phyloP scores from a whole-genome alignment of 2,329 filamentous ascomycete species.

The Trichoderma semiorbis region DNA sequence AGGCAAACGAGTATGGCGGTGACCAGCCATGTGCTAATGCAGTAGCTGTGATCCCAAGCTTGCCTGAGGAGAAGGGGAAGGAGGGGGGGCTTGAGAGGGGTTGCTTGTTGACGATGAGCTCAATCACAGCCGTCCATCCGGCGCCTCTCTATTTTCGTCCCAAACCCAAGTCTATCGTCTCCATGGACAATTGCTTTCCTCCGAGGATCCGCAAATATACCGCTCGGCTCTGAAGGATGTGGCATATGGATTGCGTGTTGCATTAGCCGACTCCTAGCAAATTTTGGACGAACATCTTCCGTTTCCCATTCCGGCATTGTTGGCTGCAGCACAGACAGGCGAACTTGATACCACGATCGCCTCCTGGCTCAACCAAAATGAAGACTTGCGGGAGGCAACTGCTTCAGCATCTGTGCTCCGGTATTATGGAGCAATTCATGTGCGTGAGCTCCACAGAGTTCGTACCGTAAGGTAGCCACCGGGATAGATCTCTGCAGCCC shows the following conservation, averaged over 20 bases:
- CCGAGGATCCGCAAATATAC: conserved; percentile 2
- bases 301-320: background rate
- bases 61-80: background rate
- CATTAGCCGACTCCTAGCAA: conserved; percentile 6
- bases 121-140: background rate
- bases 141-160: background rate
- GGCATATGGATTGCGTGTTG: background rate
- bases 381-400: background rate
- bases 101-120: background rate
- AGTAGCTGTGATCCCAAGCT: background rate
- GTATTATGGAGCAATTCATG: conserved; percentile 4
- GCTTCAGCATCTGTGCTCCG: background rate
- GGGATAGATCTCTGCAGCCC: conserved; percentile 9
- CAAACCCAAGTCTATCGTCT: background rate
- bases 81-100: background rate
- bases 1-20: background rate
- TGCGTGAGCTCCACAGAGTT: conserved; percentile 4
- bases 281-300: background rate
- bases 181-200: background rate
- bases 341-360: background rate
- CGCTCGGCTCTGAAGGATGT: background rate
- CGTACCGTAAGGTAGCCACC: background rate
- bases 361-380: conserved; percentile 3
- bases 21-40: background rate
- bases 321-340: background rate